Percentiles rank a stretch among this genome's conserved stretches.
Conservation (phyloP, 2,329 filamentous ascomycete species). For the Scopulariopsis brevicaulis region DNA sequence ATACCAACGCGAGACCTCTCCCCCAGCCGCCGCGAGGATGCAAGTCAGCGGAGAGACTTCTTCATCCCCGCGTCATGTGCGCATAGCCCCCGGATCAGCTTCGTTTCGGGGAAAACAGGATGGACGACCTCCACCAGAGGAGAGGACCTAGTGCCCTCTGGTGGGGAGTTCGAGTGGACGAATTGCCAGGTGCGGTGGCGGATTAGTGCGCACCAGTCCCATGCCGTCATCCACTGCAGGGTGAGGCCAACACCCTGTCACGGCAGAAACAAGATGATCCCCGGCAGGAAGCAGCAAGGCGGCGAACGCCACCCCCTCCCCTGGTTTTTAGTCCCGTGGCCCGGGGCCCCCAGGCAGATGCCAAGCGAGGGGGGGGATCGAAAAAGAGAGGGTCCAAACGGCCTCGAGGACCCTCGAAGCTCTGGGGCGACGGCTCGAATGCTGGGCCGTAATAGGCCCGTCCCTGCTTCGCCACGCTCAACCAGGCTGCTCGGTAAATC, state of each 20-base stretch:
- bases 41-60: background rate
- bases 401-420: background rate
- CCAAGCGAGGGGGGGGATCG: background rate
- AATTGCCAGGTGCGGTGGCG: background rate
- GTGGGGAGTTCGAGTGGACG: background rate
- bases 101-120: background rate
- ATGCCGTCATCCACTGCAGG: background rate
- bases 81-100: background rate
- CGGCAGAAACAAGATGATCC: background rate
- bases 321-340: background rate
- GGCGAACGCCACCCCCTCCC: background rate
- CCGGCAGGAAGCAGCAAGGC: background rate
- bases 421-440: background rate
- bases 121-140: background rate
- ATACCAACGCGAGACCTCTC: background rate
- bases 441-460: background rate
- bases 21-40: background rate
- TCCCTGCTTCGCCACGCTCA: background rate
- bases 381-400: background rate
- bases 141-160: background rate
- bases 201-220: background rate
- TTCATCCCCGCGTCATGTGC: background rate
- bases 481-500: too few relatives aligned
- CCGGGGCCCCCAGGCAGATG: background rate
- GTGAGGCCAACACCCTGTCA: background rate